Base-by-base conservation (phyloP, 2,329 filamentous ascomycete genomes). In the Ophiostoma sp. region DNA sequence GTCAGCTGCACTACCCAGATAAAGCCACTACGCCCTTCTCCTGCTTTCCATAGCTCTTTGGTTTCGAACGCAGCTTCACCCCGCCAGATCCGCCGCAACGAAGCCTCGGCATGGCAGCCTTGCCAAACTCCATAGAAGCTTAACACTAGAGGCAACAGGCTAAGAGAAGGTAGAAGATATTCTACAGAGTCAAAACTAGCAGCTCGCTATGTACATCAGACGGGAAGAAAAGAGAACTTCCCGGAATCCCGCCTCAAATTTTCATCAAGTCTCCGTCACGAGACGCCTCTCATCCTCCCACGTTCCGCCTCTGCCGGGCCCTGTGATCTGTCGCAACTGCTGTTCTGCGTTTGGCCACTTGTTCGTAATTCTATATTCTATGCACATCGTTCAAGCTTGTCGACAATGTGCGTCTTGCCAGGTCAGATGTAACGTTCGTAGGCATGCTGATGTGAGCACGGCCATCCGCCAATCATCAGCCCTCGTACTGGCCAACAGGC, bases 61-160 rank as follows among this genome's bases (percentile, higher is more conserved):
- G 47, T 18, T 6, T 27, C 18, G 8, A 55, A 27, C 27, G 49
- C 49, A 27, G 16, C 3, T 9, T 55, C 49, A 55, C 49, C 49
- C 49, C 49, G 49, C 49, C 49, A 55, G 49, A 55, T 55, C 49
- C 49, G 18, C 49, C 49, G 49, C 6, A 55, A 55, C 49, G n/a
- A 55, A 55, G 27, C 18, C 18, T 55, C 49, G 49, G 18, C 49
- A 55, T 55, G 27, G 16, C 27, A 27, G 12, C 49, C 18, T n/a
- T 55, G 18, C 49, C 49, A 27, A 27, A 27, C 49, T 6, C 49
- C 6, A 55, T 45, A 27, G 27, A 27, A 27, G 27, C 27, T 27
- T 27, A 27, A 27, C 27, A 27, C 27, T 27, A 27, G 27, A 27
- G 27, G 27, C 27, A 27, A 27, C 27, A 27, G 27, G 27, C 27